Conservation (phyloP, 2,329 filamentous ascomycete species). For the Aspergillus transmontanensis region DNA sequence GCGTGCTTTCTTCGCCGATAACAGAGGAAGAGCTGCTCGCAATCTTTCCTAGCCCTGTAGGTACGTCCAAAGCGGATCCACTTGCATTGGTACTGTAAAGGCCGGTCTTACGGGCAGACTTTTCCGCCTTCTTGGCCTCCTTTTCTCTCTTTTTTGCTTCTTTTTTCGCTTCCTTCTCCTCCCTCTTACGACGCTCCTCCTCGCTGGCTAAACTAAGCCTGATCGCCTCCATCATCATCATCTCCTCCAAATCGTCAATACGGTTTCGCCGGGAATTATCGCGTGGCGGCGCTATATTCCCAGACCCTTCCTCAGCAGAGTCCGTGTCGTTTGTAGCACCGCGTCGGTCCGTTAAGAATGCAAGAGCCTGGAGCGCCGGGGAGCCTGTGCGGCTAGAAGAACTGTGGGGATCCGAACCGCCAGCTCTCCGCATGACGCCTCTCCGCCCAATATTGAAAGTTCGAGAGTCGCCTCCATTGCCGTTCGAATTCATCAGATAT, state of each 20-base stretch:
- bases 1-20: conserved; percentile 39
- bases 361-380: conserved; percentile 48
- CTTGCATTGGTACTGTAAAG: conserved; percentile 60
- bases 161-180: conserved; percentile 78
- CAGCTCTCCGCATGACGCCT: conserved; percentile 47
- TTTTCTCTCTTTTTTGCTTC: conserved; percentile 85
- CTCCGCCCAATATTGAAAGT: conserved; percentile 61
- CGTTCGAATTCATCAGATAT: conserved; percentile 74
- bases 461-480: conserved; percentile 46
- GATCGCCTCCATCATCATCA: conserved; percentile 99
- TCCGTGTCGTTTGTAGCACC: conserved; percentile 36
- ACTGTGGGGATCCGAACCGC: conserved; percentile 36
- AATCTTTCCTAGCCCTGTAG: conserved; percentile 36
- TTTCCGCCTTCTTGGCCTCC: conserved; percentile 74
- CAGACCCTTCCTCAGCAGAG: conserved; percentile 37
- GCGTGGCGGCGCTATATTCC: conserved; percentile 43
- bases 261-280: conserved; percentile 62
- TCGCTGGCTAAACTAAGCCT: conserved; percentile 87
- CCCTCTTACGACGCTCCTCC: conserved; percentile 85
- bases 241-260: conserved; percentile 88
- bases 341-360: conserved; percentile 51
- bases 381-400: conserved; percentile 37
- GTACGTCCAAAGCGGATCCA: conserved; percentile 60
- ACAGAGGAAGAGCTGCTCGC: conserved; percentile 42
- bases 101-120: conserved; percentile 66